These are phyloP conservation scores for Tetradesmus lagerheimii DNA, from an alignment of 139 green algal genomes.

Conservation along the genomic window DNA sequence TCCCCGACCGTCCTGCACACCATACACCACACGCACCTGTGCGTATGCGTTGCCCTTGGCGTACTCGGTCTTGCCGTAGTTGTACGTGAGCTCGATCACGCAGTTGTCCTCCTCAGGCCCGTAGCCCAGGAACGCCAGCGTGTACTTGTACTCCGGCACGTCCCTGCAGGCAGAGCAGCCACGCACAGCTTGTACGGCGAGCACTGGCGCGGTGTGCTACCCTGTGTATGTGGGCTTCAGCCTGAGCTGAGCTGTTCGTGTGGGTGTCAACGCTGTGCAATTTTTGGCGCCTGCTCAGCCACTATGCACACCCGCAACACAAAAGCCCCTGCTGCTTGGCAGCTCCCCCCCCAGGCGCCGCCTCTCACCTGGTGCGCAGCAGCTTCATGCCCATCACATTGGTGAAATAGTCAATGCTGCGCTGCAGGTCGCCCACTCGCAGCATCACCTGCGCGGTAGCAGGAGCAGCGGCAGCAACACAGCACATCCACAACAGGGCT, in stretches of 20 bases:
- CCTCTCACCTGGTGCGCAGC: constrained; percentile 36
- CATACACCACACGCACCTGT: constrained; percentile 59
- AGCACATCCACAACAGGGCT: no score
- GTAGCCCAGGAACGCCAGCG: constrained; percentile 84
- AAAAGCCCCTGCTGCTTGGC: not conserved
- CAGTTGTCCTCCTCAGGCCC: constrained; percentile 77
- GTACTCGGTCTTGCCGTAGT: constrained; percentile 81
- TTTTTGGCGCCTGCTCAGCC: no score
- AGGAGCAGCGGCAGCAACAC: not conserved
- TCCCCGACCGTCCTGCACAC: not conserved
- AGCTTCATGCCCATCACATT: constrained; percentile 60
- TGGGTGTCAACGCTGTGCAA: no score
- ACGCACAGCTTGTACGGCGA: no score
- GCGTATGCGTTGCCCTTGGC: constrained; percentile 87
- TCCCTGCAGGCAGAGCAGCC: not conserved
- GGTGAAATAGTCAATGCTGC: constrained; percentile 88
- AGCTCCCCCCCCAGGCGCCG: not conserved
- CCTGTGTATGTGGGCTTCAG: no score
- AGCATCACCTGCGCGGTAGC: constrained; percentile 89
- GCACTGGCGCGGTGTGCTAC: no score
- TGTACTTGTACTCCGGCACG: constrained; percentile 84
- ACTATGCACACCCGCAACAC: not conserved
- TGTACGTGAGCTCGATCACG: constrained; percentile 96
- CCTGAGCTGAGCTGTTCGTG: no score
- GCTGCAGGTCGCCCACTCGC: constrained; percentile 86